Conservation (phyloP, 2,329 filamentous ascomycete genomes). For the Dothiorella sarmentorum region DNA sequence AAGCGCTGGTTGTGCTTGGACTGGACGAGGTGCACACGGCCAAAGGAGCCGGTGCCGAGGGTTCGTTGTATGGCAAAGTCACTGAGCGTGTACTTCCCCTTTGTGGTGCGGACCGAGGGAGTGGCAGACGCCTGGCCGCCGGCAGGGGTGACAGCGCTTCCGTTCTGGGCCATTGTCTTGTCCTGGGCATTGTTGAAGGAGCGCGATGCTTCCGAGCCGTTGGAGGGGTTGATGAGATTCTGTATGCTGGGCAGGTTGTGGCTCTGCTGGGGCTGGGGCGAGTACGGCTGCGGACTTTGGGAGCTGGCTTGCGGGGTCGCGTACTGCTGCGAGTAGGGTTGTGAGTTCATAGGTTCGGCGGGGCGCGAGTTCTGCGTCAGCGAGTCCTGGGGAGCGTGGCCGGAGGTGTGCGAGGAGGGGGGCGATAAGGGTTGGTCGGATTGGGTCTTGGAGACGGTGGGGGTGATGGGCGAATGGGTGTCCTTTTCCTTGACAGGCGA, state of each 20-base stretch:
- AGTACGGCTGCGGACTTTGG: conserved; percentile 9
- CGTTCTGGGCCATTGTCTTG: conserved; percentile 28
- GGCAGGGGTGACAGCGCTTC: conserved; percentile 38
- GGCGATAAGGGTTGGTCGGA: conserved; percentile 22
- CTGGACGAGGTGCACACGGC: conserved; percentile 92
- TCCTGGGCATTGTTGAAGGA: conserved; percentile 25
- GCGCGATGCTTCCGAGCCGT: conserved; percentile 28
- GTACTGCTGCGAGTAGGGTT: conserved; percentile 32
- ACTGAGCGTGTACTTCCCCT: conserved; percentile 91
- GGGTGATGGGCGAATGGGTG: conserved; percentile 29
- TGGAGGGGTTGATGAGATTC: conserved; percentile 70
- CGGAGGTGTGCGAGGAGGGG: conserved; percentile 22
- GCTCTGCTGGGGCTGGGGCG: conserved; percentile 29
- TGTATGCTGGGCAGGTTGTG: conserved; percentile 78
- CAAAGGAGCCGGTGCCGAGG: conserved; percentile 93
- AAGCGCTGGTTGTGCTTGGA: conserved; percentile 97
- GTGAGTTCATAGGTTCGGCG: conserved; percentile 41
- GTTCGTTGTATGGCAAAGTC: conserved; percentile 92
- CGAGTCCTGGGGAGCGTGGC: conserved; percentile 21
- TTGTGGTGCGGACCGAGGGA: conserved; percentile 64
- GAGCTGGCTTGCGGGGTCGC: conserved; percentile 29
- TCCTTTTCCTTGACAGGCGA: conserved; percentile 62
- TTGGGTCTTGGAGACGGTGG: conserved; percentile 31
- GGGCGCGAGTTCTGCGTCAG: conserved; percentile 14
- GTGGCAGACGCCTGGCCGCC: conserved; percentile 27